A percentile compares a stretch with the other conserved stretches of the same genome.
These are phyloP conservation scores for Turritis glabra DNA, from an alignment of 345 rosid species.

Conservation along the genomic window DNA sequence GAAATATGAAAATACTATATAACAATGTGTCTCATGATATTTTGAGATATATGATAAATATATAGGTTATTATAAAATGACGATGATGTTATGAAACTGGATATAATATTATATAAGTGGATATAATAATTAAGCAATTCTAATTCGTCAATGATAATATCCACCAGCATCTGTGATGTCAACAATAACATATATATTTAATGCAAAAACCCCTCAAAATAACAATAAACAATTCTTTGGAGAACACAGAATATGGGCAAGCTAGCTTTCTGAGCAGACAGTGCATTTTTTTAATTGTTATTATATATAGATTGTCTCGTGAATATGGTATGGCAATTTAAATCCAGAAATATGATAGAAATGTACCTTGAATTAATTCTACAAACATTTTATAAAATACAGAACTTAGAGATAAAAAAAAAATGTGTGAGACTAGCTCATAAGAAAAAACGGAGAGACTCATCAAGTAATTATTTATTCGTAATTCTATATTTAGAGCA, in stretches of 20 bases:
- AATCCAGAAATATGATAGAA: not conserved
- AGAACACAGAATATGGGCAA: conserved; percentile 21
- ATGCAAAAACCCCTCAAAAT: not conserved
- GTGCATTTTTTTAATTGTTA: not conserved
- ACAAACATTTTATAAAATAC: not conserved
- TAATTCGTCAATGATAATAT: not conserved
- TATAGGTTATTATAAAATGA: not conserved
- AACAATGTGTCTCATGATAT: not conserved
- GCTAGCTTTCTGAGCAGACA: conserved; percentile 21
- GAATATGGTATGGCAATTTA: conserved; percentile 7
- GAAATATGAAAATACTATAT: not conserved
- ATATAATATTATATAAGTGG: not conserved
- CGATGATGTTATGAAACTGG: not conserved
- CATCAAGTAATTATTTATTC: no score
- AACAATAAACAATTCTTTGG: not conserved
- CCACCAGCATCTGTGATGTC: not conserved
- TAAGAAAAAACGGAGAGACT: not conserved
- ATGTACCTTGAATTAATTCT: not conserved
- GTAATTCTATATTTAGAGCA: no score
- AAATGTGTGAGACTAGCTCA: not conserved
- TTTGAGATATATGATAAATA: no score
- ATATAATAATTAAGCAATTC: not conserved
- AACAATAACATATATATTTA: conserved; percentile 10
- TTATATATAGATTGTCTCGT: not conserved
- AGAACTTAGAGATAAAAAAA: not conserved